Percentiles rank a stretch among this genome's conserved stretches.
phyloP scores from a whole-genome alignment of 495 filamentous ascomycete genomes.

The Penicillium pancosmium region DNA sequence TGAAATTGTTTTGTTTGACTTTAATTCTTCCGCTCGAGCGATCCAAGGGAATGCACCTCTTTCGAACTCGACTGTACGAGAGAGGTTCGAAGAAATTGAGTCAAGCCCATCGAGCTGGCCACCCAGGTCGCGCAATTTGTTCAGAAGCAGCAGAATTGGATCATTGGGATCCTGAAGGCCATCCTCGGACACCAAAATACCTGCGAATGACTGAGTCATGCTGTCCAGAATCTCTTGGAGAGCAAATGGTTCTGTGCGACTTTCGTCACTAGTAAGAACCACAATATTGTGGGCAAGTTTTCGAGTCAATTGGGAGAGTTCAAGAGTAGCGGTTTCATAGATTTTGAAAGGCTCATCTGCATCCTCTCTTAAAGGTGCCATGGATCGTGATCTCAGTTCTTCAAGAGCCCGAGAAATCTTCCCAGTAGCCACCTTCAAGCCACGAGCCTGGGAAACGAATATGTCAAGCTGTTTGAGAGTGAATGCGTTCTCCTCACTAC shows the following conservation, averaged over 20 bases:
- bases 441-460: slow-evolving; percentile 74
- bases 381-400: slow-evolving; percentile 74
- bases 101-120: slow-evolving; percentile 71
- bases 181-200: slow-evolving; percentile 31
- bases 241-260: slow-evolving; percentile 66
- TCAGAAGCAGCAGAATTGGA: slow-evolving; percentile 70
- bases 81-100: slow-evolving; percentile 70
- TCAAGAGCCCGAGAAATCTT: slow-evolving; percentile 79
- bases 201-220: slow-evolving; percentile 58
- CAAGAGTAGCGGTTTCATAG: slow-evolving; percentile 63
- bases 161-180: slow-evolving; percentile 49
- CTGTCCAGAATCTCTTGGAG: slow-evolving; percentile 64
- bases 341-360: slow-evolving; percentile 53
- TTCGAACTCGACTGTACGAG: slow-evolving; percentile 84
- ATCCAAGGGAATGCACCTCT: slow-evolving; percentile 78
- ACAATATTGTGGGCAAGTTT: slow-evolving; percentile 68
- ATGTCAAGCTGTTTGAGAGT: slow-evolving; percentile 72
- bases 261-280: slow-evolving; percentile 70
- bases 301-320: slow-evolving; percentile 69
- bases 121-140: slow-evolving; percentile 65
- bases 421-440: slow-evolving; percentile 78
- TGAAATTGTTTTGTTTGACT: slow-evolving; percentile 73
- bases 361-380: slow-evolving; percentile 67
- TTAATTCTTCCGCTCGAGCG: slow-evolving; percentile 75
- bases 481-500: slow-evolving; percentile 62